Evolutionary conservation across 805 yeast species (phyloP).

Genomic region (Barnettozyma botsteinii): DNA sequence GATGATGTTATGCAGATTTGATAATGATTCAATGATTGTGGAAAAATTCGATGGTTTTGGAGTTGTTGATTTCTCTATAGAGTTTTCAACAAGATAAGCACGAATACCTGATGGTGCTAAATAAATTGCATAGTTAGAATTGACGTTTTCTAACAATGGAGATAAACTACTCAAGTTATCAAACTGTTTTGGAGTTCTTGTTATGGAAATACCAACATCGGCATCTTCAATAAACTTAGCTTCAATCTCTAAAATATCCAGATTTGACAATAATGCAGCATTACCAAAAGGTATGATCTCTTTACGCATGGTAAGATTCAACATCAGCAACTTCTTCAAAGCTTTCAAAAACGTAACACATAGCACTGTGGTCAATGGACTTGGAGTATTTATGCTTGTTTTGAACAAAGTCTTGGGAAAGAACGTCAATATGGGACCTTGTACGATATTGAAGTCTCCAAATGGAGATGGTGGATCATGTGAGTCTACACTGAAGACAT

Average conservation of each 20-base stretch:
- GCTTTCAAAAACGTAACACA: conserved; percentile 47
- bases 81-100: conserved; percentile 34
- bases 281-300: conserved; percentile 47
- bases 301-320: conserved; percentile 29
- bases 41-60: conserved; percentile 38
- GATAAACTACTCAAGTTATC: conserved; percentile 26
- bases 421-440: conserved; percentile 13
- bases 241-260: conserved; percentile 36
- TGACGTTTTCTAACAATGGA: conserved; percentile 12
- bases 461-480: conserved; percentile 30
- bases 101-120: conserved; percentile 53
- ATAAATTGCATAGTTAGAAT: conserved; percentile 36
- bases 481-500: conserved; percentile 38
- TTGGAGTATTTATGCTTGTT: conserved; percentile 17
- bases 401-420: conserved; percentile 16
- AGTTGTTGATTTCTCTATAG: conserved; percentile 31
- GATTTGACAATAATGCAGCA: conserved; percentile 30
- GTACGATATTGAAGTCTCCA: conserved; percentile 14
- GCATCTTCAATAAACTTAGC: conserved; percentile 44
- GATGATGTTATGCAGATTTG: conserved; percentile 30
- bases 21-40: conserved; percentile 31
- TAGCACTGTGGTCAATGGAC: conserved; percentile 28
- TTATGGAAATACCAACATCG: conserved; percentile 34
- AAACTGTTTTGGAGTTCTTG: conserved; percentile 27
- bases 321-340: conserved; percentile 36